A percentile compares a stretch with the other conserved stretches of the same genome.
Conservation (phyloP, 768 basidiomycete genomes). For the Boletus vinaceobasis region DNA sequence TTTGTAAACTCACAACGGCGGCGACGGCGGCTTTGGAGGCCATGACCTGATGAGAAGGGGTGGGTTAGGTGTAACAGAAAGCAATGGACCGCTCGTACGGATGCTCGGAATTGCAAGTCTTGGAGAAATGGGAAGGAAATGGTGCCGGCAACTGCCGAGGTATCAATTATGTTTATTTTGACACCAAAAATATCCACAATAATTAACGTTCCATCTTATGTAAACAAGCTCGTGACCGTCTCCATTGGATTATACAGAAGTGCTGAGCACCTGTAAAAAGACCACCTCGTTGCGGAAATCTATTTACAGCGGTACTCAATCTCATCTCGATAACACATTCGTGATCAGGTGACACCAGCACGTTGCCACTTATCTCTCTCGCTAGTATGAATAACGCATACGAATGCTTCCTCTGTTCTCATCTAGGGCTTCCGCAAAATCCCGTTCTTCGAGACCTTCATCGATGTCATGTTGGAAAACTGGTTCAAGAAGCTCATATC, state of each 20-base stretch:
- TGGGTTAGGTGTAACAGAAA: neutral
- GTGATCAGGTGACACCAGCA: slow-evolving; percentile 1
- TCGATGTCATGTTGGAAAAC: slow-evolving; percentile 4
- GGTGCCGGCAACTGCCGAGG: slow-evolving; percentile 30
- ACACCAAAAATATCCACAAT: neutral
- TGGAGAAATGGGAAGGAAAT: slow-evolving; percentile 8
- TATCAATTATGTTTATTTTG: slow-evolving; percentile 1
- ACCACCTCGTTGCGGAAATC: neutral
- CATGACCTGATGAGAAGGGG: slow-evolving; percentile 39
- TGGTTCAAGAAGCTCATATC: slow-evolving; percentile 12
- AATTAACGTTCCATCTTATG: neutral
- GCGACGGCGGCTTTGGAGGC: slow-evolving; percentile 69
- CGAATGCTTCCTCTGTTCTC: neutral
- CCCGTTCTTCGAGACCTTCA: neutral
- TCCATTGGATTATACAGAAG: neutral
- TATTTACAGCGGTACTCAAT: neutral
- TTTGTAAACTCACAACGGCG: slow-evolving; percentile 50
- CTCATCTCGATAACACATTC: neutral
- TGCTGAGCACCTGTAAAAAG: neutral
- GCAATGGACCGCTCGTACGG: slow-evolving; percentile 11
- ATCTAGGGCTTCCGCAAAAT: neutral
- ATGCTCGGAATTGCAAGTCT: slow-evolving; percentile 14
- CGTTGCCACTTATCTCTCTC: slow-evolving; percentile 3
- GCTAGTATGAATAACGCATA: neutral
- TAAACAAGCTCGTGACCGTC: neutral